Evolutionary conservation across 2,329 filamentous ascomycete genomes (phyloP).

Genomic region (Alternaria consortialis): DNA sequence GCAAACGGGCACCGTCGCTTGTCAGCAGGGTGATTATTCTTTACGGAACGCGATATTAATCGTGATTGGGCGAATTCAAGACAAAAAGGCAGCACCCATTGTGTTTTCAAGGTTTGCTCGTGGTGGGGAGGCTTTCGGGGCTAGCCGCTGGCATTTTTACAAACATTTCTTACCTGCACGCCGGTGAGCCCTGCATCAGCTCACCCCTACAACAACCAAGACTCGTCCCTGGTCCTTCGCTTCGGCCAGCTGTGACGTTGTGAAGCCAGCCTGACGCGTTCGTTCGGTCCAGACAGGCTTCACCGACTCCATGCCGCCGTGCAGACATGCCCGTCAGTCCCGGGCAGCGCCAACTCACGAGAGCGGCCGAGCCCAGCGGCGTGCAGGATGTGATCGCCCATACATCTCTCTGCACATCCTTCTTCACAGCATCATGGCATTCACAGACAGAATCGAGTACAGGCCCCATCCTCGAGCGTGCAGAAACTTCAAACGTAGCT

Average conservation of each 20-base stretch:
- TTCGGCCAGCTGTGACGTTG: slow-evolving; percentile 7
- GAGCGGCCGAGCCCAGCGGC: too few species aligned
- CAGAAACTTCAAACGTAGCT: slow-evolving; percentile 20
- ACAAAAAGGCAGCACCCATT: neutral
- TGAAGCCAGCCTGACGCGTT: neutral
- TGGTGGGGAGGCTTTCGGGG: slow-evolving; percentile 10
- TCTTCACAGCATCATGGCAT: slow-evolving; percentile 20
- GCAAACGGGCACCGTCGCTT: slow-evolving; percentile 12
- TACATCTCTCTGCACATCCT: neutral
- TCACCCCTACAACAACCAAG: slow-evolving; percentile 14
- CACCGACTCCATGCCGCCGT: slow-evolving; percentile 30
- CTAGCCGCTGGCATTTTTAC: slow-evolving; percentile 10
- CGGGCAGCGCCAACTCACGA: neutral
- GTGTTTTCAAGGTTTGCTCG: neutral
- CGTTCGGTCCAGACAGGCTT: slow-evolving; percentile 16
- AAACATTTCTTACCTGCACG: slow-evolving; percentile 8
- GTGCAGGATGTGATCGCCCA: neutral
- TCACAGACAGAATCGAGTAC: slow-evolving; percentile 18
- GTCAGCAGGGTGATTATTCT: neutral
- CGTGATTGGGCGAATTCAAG: slow-evolving; percentile 1
- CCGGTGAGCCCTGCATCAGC: slow-evolving; percentile 13
- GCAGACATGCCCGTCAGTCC: neutral
- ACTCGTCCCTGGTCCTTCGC: slow-evolving; percentile 5
- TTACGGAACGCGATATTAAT: neutral
- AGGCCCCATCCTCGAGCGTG: slow-evolving; percentile 34